Evolutionary conservation across 352 stramenopile genomes (phyloP).

Genomic region (Pythium rhizo-oryzae): DNA sequence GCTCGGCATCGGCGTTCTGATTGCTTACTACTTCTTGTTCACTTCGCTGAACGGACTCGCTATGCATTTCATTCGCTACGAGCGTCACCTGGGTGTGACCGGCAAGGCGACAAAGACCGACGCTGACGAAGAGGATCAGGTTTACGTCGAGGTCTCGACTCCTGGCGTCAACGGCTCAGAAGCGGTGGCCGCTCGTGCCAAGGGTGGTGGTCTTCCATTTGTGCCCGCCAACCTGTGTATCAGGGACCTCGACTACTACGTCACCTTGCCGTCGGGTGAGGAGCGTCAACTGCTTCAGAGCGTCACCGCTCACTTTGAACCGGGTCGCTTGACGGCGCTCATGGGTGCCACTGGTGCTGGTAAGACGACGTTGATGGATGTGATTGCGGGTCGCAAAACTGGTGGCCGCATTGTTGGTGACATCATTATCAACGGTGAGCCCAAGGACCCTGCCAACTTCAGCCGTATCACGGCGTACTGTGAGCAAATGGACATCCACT

Average conservation of each 20-base stretch:
- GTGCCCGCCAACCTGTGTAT: constrained; percentile 46
- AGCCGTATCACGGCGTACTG: constrained; percentile 89
- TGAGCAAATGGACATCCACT: constrained; percentile 86
- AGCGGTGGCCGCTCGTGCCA: constrained; percentile 10
- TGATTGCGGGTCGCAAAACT: constrained; percentile 75
- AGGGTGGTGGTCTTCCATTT: constrained; percentile 40
- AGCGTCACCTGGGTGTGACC: constrained; percentile 45
- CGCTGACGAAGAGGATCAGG: constrained; percentile 29
- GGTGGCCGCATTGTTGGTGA: constrained; percentile 78
- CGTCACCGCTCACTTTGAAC: constrained; percentile 57
- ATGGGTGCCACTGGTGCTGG: constrained; percentile 72
- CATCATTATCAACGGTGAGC: constrained; percentile 90
- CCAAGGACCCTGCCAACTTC: constrained; percentile 81
- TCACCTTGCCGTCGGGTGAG: constrained; percentile 54
- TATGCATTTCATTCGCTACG: constrained; percentile 58
- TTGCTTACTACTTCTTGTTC: constrained; percentile 62
- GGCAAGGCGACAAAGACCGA: constrained; percentile 38
- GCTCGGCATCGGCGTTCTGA: constrained; percentile 45
- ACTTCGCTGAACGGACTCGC: constrained; percentile 47
- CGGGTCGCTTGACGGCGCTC: constrained; percentile 68
- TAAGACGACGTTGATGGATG: constrained; percentile 72
- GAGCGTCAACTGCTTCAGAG: constrained; percentile 45
- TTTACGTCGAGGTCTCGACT: constrained; percentile 47
- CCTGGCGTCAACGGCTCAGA: constrained; percentile 19
- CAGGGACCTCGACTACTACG: constrained; percentile 49